These are phyloP conservation scores for Ramalina intermedia DNA, from an alignment of 495 filamentous ascomycete species.

Conservation along the genomic window DNA sequence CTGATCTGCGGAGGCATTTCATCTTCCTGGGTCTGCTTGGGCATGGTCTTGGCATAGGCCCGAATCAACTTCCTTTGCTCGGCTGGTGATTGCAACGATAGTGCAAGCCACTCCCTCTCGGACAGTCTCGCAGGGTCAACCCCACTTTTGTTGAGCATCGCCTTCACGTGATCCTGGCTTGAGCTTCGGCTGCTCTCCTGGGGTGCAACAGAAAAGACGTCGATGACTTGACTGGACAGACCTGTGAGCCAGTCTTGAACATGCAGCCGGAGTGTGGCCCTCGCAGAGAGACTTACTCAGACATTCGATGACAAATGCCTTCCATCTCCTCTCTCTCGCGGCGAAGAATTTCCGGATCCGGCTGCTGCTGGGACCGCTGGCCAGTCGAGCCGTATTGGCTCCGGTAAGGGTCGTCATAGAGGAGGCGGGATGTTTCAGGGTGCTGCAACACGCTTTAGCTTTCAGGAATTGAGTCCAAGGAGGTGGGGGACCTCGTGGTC, in stretches of 20 bases:
- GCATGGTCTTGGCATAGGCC: slow-evolving; percentile 5
- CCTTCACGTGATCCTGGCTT: background rate
- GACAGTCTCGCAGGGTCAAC: background rate
- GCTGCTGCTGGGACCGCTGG: slow-evolving; percentile 27
- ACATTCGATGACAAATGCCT: slow-evolving; percentile 38
- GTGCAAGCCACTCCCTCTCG: background rate
- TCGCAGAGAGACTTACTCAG: slow-evolving; percentile 27
- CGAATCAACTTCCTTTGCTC: slow-evolving; percentile 1
- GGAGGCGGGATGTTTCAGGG: slow-evolving; percentile 35
- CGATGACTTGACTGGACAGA: slow-evolving; percentile 9
- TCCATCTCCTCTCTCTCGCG: slow-evolving; percentile 38
- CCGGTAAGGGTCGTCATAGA: slow-evolving; percentile 38
- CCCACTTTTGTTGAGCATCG: background rate
- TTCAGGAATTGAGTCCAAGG: slow-evolving; percentile 3
- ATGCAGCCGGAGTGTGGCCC: no score
- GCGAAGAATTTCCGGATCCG: slow-evolving; percentile 34
- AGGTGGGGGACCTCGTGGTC: background rate
- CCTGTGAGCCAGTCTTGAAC: background rate
- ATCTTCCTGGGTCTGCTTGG: background rate
- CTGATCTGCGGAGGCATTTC: background rate
- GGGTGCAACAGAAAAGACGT: slow-evolving; percentile 11
- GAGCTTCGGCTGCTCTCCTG: background rate
- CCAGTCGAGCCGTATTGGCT: slow-evolving; percentile 33
- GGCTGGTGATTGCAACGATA: background rate
- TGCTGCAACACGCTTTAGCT: slow-evolving; percentile 17